Conservation (phyloP, 2,329 filamentous ascomycete species). For the Trichoderma atroviride region DNA sequence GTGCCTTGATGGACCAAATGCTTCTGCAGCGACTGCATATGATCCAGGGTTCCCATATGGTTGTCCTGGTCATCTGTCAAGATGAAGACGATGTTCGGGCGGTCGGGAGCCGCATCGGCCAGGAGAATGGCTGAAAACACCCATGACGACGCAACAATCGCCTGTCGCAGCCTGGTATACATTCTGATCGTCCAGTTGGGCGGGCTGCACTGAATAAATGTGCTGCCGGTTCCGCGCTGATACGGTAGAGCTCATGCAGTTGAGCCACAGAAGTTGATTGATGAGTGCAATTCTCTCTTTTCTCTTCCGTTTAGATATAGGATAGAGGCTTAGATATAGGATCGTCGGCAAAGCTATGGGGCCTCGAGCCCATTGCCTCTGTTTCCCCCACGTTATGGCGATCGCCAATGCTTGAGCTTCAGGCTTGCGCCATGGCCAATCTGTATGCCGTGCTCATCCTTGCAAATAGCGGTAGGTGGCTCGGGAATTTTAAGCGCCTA, state of each 20-base stretch:
- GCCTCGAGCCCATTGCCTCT: background rate
- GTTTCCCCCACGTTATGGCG: background rate
- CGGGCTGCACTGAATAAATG: background rate
- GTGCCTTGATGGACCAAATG: constrained; percentile 62
- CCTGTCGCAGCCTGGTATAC: background rate
- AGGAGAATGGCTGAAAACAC: background rate
- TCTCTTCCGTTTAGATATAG: background rate
- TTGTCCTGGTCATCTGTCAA: constrained; percentile 70
- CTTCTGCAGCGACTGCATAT: constrained; percentile 60
- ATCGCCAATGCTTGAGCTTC: background rate
- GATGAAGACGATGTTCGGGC: constrained; percentile 64
- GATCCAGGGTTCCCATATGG: constrained; percentile 61
- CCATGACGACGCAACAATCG: constrained; percentile 16
- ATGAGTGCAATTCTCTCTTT: background rate
- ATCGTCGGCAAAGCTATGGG: background rate
- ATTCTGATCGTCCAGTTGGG: background rate
- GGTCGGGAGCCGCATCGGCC: constrained; percentile 1
- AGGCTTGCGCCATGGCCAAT: constrained; percentile 16
- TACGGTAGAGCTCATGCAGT: background rate
- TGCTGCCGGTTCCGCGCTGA: background rate
- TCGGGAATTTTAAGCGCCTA: background rate
- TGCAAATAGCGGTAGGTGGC: background rate
- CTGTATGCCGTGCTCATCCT: constrained; percentile 20
- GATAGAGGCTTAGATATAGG: background rate
- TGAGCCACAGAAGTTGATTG: background rate